These are phyloP conservation scores for Tuber brumale DNA, from an alignment of 495 filamentous ascomycete species.

Conservation along the genomic window DNA sequence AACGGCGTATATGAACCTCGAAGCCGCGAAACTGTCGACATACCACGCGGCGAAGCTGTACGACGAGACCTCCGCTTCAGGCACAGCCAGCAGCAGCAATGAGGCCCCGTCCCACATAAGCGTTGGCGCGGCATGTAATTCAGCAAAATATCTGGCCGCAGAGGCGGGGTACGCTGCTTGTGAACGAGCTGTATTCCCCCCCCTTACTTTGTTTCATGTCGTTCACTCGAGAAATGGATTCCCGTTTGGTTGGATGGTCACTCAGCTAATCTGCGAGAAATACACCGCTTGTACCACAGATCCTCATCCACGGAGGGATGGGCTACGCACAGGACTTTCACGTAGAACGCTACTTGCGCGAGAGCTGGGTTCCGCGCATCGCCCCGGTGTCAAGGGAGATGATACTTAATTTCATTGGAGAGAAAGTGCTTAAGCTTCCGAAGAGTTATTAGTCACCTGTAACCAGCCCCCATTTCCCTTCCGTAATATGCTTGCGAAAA, in stretches of 20 bases:
- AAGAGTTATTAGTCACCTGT: slow-evolving; percentile 45
- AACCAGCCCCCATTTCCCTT: background rate
- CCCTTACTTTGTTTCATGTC: background rate
- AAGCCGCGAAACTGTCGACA: slow-evolving; percentile 69
- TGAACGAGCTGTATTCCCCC: background rate
- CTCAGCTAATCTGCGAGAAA: background rate
- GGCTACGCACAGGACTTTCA: slow-evolving; percentile 73
- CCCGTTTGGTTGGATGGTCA: background rate
- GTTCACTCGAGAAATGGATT: too few species aligned
- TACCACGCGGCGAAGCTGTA: slow-evolving; percentile 73
- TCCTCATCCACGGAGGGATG: slow-evolving; percentile 64
- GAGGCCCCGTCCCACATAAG: too few species aligned
- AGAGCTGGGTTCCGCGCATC: slow-evolving; percentile 67
- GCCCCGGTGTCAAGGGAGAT: slow-evolving; percentile 72
- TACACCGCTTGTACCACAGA: slow-evolving; percentile 7
- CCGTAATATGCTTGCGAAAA: background rate
- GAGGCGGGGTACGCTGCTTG: too few species aligned
- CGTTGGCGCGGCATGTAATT: too few species aligned
- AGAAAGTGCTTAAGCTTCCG: slow-evolving; percentile 60
- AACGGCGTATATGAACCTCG: slow-evolving; percentile 67
- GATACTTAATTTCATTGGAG: slow-evolving; percentile 72
- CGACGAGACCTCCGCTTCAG: slow-evolving; percentile 46
- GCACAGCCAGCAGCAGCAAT: too few species aligned
- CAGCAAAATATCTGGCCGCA: too few species aligned
- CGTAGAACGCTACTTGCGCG: slow-evolving; percentile 68